Percentiles rank a stretch among this genome's conserved stretches.
These are phyloP conservation scores for Megacollybia marginata DNA, from an alignment of 768 basidiomycete species.

Conservation along the genomic window DNA sequence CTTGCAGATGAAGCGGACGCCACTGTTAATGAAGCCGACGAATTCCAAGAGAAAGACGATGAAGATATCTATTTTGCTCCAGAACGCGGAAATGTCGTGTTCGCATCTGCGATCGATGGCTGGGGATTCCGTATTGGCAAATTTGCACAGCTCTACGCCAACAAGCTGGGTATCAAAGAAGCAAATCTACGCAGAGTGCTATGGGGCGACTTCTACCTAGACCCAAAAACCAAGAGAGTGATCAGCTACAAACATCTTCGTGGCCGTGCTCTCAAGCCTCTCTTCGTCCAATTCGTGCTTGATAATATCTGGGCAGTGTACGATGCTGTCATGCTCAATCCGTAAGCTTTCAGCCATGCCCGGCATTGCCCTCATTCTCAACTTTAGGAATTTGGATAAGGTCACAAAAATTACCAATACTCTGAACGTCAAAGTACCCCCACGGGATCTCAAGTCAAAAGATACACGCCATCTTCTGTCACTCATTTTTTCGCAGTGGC, in stretches of 20 bases:
- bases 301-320: conserved; percentile 98
- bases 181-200: conserved; percentile 75
- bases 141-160: conserved; percentile 88
- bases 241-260: conserved; percentile 86
- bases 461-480: conserved; percentile 80
- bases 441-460: conserved; percentile 88
- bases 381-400: conserved; percentile 77
- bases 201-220: conserved; percentile 97
- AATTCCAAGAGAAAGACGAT: conserved; percentile 93
- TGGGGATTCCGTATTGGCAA: conserved; percentile 96
- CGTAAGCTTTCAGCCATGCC: conserved; percentile 48
- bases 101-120: conserved; percentile 92
- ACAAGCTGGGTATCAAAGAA: conserved; percentile 88
- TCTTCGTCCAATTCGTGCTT: conserved; percentile 95
- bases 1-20: conserved; percentile 61
- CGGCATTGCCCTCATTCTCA: conserved; percentile 4
- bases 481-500: conserved; percentile 91
- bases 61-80: conserved; percentile 98
- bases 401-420: conserved; percentile 81
- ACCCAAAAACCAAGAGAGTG: conserved; percentile 91
- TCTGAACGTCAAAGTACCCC: conserved; percentile 74
- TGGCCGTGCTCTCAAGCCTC: conserved; percentile 82
- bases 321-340: conserved; percentile 79
- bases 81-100: conserved; percentile 91
- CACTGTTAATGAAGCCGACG: conserved; percentile 48